Evolutionary conservation across 1,284 basidiomycete species (phyloP).

Genomic region (Cutaneotrichosporon sp.): DNA sequence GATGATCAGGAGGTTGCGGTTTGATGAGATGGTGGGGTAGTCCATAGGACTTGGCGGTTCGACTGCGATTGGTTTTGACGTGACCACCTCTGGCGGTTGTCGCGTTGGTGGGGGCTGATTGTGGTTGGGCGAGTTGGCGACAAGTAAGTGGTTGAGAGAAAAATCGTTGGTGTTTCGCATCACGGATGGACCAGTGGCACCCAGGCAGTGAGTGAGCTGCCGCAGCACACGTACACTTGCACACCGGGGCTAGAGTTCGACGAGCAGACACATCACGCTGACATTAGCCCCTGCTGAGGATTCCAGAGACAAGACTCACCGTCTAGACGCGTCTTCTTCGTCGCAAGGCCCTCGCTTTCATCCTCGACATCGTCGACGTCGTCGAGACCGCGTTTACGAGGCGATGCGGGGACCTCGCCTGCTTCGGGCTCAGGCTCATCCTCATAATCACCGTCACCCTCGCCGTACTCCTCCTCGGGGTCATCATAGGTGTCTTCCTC

Average conservation of each 20-base stretch:
- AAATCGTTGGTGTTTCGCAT: too few species aligned
- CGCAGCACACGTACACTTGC: not conserved
- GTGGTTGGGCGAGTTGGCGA: too few species aligned
- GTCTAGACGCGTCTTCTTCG: constrained; percentile 12
- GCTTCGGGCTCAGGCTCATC: not conserved
- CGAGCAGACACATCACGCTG: not conserved
- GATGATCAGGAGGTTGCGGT: not conserved
- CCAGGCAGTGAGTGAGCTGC: too few species aligned
- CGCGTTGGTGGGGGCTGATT: too few species aligned
- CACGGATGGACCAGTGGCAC: too few species aligned
- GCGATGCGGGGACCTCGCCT: not conserved
- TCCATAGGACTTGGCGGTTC: too few species aligned
- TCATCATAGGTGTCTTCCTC: not conserved
- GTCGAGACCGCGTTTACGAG: constrained; percentile 8
- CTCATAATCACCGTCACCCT: not conserved
- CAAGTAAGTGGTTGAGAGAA: too few species aligned
- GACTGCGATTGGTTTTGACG: not conserved
- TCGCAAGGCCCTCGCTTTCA: constrained; percentile 2
- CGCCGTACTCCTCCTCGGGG: not conserved
- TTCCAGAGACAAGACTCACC: constrained; percentile 3
- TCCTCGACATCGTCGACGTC: constrained; percentile 1
- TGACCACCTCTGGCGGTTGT: too few species aligned
- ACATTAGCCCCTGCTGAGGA: not conserved
- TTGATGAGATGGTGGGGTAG: not conserved
- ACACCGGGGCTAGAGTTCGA: not conserved